These are phyloP conservation scores for Thalassiosira mediterranea DNA, from an alignment of 352 stramenopile species.

Conservation along the genomic window DNA sequence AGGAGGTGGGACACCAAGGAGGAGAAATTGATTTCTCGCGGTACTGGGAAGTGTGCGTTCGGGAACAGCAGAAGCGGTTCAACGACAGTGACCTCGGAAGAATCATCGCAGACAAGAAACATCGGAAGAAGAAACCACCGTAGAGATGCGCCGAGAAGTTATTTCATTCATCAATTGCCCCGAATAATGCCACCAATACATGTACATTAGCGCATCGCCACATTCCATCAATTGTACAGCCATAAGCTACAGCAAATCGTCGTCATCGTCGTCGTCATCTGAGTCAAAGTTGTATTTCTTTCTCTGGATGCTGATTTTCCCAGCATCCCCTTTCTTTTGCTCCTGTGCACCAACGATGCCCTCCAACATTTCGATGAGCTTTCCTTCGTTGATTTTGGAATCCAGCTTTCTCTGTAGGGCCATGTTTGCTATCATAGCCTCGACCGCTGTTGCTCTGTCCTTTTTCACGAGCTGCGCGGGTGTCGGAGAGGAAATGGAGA, in stretches of 20 bases:
- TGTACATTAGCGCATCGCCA: too few relatives aligned
- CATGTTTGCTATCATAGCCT: conserved; percentile 78
- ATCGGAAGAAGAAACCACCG: too few relatives aligned
- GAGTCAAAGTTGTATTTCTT: conserved; percentile 81
- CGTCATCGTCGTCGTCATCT: conserved; percentile 59
- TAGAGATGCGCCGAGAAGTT: too few relatives aligned
- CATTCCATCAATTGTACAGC: too few relatives aligned
- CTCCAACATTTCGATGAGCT: conserved; percentile 83
- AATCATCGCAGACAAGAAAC: too few relatives aligned
- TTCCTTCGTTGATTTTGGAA: conserved; percentile 72
- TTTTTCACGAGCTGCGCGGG: conserved; percentile 63
- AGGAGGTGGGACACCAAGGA: conserved; percentile 76
- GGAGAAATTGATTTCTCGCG: conserved; percentile 80
- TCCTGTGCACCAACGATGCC: conserved; percentile 56
- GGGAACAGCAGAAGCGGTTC: conserved; percentile 73
- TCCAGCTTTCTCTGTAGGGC: conserved; percentile 74
- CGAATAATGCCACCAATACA: too few relatives aligned
- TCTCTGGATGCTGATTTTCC: conserved; percentile 78
- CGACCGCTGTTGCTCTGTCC: conserved; percentile 67
- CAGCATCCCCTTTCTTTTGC: conserved; percentile 31
- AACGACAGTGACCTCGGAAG: too few relatives aligned
- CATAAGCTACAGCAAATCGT: conserved; percentile 71
- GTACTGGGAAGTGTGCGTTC: conserved; percentile 74
- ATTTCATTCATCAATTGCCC: too few relatives aligned
- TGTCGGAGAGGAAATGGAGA: conserved; percentile 2